phyloP scores from a whole-genome alignment of 345 rosid species.

The Physaria fendleri region DNA sequence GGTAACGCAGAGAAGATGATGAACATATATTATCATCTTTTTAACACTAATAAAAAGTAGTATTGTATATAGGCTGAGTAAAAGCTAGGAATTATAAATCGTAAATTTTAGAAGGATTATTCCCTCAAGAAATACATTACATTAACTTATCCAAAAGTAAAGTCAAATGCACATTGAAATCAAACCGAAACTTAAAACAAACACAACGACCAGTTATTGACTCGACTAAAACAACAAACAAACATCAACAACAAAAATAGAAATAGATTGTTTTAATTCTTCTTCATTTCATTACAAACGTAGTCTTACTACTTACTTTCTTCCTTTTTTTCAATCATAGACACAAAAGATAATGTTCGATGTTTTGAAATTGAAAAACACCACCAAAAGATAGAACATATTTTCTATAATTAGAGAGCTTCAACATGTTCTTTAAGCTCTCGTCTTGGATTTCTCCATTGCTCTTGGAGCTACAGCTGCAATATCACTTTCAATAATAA shows the following conservation, averaged over 20 bases:
- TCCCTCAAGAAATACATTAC: constrained; percentile 15
- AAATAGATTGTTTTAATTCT: constrained; percentile 18
- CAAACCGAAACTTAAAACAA: not conserved
- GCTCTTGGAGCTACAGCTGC: constrained; percentile 34
- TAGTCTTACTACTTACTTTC: not conserved
- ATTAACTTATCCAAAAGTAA: not conserved
- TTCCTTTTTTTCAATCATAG: not conserved
- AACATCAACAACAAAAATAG: no score
- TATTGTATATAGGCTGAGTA: no score
- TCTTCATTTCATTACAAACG: constrained; percentile 26
- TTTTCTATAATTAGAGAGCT: constrained; percentile 29
- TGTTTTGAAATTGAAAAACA: constrained; percentile 13
- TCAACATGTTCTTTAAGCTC: constrained; percentile 23
- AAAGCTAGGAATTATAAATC: no score
- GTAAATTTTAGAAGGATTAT: no score
- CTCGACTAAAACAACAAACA: constrained; percentile 11
- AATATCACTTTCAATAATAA: not conserved
- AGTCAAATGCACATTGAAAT: constrained; percentile 5
- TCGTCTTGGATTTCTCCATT: constrained; percentile 28
- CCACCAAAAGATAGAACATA: constrained; percentile 25
- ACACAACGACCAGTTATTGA: constrained; percentile 22
- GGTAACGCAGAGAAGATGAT: no score
- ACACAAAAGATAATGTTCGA: constrained; percentile 9
- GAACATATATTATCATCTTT: no score
- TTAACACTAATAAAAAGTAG: no score